These are phyloP conservation scores for Oidiodendron maius DNA, from an alignment of 495 filamentous ascomycete genomes.

Conservation along the genomic window DNA sequence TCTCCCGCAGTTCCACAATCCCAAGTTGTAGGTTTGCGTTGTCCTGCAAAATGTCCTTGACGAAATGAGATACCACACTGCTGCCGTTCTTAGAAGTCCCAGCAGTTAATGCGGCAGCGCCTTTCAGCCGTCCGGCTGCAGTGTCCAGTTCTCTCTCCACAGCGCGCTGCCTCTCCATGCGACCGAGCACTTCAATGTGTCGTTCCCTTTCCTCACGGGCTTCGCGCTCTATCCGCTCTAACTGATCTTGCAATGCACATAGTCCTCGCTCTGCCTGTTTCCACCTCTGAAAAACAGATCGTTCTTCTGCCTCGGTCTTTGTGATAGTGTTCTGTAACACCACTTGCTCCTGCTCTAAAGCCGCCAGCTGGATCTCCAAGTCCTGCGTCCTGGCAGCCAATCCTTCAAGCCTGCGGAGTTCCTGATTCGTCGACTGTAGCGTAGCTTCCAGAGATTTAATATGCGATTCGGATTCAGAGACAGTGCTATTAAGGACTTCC, in stretches of 20 bases:
- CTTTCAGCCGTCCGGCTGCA: constrained; percentile 71
- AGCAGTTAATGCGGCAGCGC: constrained; percentile 62
- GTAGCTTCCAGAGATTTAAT: constrained; percentile 65
- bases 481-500: constrained; percentile 69
- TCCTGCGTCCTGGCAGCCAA: constrained; percentile 68
- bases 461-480: constrained; percentile 68
- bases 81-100: constrained; percentile 47
- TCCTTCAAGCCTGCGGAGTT: constrained; percentile 64
- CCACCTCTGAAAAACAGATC: constrained; percentile 74
- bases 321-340: constrained; percentile 59
- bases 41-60: constrained; percentile 91
- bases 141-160: constrained; percentile 73
- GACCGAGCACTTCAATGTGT: constrained; percentile 71
- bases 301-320: constrained; percentile 61
- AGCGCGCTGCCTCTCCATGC: constrained; percentile 69
- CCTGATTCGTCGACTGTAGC: constrained; percentile 67
- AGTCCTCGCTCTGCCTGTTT: constrained; percentile 72
- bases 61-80: constrained; percentile 82
- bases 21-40: constrained; percentile 89
- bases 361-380: constrained; percentile 69
- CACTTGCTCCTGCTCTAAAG: constrained; percentile 76
- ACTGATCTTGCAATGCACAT: constrained; percentile 69
- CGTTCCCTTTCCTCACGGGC: constrained; percentile 75
- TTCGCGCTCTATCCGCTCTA: constrained; percentile 85
- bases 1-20: constrained; percentile 83